Percentiles rank a stretch among this genome's conserved stretches.
phyloP scores from a whole-genome alignment of 2,329 filamentous ascomycete species.

The Grosmannia clavigera region DNA sequence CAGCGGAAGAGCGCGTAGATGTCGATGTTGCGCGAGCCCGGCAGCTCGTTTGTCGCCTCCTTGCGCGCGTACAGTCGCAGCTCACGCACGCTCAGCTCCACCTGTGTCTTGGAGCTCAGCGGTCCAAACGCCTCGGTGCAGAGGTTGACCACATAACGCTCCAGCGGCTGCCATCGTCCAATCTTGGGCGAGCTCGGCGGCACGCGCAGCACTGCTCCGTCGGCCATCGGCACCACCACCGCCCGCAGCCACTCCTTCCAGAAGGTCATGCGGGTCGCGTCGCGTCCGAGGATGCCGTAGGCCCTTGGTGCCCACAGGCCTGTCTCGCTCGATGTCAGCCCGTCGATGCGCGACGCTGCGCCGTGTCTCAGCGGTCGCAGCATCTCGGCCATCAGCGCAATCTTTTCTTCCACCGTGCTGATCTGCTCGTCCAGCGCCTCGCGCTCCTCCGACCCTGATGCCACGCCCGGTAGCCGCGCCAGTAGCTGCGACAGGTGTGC shows the following conservation, averaged over 20 bases:
- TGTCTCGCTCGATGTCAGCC: slow-evolving; percentile 86
- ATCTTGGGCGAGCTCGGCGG: slow-evolving; percentile 81
- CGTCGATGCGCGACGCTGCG: slow-evolving; percentile 93
- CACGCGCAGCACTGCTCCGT: slow-evolving; percentile 69
- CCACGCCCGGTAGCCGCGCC: slow-evolving; percentile 65
- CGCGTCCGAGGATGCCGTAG: slow-evolving; percentile 82
- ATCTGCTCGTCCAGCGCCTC: slow-evolving; percentile 89
- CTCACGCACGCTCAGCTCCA: slow-evolving; percentile 82
- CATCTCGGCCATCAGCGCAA: slow-evolving; percentile 91
- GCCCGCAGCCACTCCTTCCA: slow-evolving; percentile 99
- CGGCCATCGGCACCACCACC: slow-evolving; percentile 89
- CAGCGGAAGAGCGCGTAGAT: slow-evolving; percentile 86
- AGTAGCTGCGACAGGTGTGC: slow-evolving; percentile 83
- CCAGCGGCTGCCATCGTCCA: slow-evolving; percentile 89
- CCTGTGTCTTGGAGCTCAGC: slow-evolving; percentile 86
- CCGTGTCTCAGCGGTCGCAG: slow-evolving; percentile 84
- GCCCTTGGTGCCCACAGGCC: slow-evolving; percentile 92
- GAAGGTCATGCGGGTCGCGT: slow-evolving; percentile 72
- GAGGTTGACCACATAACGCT: slow-evolving; percentile 92
- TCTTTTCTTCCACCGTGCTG: slow-evolving; percentile 92
- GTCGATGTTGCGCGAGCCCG: slow-evolving; percentile 81
- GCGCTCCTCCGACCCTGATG: slow-evolving; percentile 68
- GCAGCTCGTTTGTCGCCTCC: slow-evolving; percentile 85
- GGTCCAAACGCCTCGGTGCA: slow-evolving; percentile 92
- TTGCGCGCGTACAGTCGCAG: slow-evolving; percentile 84